Conservation (phyloP, 768 basidiomycete genomes). For the Chalciporus sphaerocephalus region DNA sequence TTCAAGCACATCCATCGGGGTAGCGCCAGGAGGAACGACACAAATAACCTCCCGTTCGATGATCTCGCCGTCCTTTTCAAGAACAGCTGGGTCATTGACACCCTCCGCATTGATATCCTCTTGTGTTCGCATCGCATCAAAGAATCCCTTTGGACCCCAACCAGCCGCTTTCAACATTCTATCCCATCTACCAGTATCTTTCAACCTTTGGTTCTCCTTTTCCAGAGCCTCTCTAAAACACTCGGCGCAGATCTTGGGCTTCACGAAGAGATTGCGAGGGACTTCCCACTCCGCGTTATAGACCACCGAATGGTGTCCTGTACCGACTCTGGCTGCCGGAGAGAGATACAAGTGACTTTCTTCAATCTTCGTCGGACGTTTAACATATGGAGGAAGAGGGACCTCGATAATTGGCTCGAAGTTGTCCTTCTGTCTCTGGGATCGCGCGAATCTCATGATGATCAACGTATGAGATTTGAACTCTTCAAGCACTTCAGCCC, state of each 20-base stretch:
- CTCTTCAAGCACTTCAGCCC: constrained; percentile 9
- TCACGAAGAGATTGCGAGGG: constrained; percentile 39
- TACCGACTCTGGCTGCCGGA: constrained; percentile 34
- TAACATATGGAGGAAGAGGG: constrained; percentile 26
- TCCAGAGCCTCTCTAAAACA: constrained; percentile 36
- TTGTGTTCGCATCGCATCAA: neutral
- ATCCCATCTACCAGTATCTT: constrained; percentile 21
- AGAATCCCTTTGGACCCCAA: constrained; percentile 11
- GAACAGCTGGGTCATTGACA: neutral
- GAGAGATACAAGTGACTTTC: constrained; percentile 51
- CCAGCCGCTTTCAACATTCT: constrained; percentile 11
- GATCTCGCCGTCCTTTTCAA: constrained; percentile 7
- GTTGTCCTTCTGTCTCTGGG: constrained; percentile 21
- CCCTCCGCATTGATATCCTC: constrained; percentile 3
- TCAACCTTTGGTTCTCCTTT: constrained; percentile 19
- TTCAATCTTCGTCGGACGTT: constrained; percentile 17
- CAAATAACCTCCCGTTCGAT: constrained; percentile 19
- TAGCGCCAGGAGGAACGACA: neutral
- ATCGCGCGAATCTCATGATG: constrained; percentile 18
- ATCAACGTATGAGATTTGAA: constrained; percentile 15
- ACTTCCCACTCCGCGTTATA: constrained; percentile 51
- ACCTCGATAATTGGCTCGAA: constrained; percentile 29
- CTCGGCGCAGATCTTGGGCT: constrained; percentile 32
- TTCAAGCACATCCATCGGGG: neutral
- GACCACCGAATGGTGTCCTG: constrained; percentile 51